These are phyloP conservation scores for Trichoderma endophyticum DNA, from an alignment of 2,329 filamentous ascomycete genomes.

Conservation along the genomic window DNA sequence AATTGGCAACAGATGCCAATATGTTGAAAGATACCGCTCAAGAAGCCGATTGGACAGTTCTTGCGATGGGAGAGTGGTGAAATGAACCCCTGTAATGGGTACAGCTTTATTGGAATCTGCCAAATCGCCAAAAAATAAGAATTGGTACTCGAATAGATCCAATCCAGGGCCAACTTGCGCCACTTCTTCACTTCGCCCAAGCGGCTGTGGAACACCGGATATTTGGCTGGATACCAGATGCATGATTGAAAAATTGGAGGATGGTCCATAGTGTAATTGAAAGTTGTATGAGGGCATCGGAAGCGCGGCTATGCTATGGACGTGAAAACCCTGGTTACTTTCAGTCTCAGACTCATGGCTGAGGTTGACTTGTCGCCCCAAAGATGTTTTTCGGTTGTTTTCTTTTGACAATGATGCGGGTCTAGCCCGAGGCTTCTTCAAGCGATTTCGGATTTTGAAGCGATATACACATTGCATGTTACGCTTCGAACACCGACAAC, in stretches of 20 bases:
- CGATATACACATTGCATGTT: not conserved
- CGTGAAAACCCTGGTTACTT: not conserved
- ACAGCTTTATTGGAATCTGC: not conserved
- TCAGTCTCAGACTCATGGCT: not conserved
- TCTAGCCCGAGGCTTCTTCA: not conserved
- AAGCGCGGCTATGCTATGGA: not conserved
- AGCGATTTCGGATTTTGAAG: not conserved
- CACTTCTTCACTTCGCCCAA: not conserved
- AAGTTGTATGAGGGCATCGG: not conserved
- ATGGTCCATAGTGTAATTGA: not conserved
- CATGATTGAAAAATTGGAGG: not conserved
- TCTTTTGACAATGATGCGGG: not conserved
- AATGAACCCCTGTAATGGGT: not conserved
- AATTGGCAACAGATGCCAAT: not conserved
- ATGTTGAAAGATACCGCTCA: not conserved
- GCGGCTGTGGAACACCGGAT: not conserved
- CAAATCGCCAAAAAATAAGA: not conserved
- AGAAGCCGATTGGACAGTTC: not conserved
- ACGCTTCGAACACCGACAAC: not conserved
- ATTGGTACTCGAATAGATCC: not conserved
- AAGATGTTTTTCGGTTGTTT: not conserved
- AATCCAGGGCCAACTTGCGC: not conserved
- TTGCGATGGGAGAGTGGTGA: not conserved
- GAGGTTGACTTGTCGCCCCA: not conserved
- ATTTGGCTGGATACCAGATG: not conserved